phyloP scores from a whole-genome alignment of 345 rosid genomes.

The Eucalyptus victrix region DNA sequence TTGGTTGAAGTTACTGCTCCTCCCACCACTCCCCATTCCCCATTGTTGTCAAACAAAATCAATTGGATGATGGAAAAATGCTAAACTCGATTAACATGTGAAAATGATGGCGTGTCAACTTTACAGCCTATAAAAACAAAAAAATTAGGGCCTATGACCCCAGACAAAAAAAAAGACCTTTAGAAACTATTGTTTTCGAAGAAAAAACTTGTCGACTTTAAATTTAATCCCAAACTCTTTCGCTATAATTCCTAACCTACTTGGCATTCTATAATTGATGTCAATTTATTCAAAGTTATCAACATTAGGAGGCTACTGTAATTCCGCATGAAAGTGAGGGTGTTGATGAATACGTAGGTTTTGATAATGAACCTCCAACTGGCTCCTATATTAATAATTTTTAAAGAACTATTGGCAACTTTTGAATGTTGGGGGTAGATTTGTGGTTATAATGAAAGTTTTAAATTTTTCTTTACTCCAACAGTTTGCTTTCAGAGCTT shows the following conservation, averaged over 20 bases:
- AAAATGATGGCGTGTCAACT: background rate
- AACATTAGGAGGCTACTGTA: accelerated
- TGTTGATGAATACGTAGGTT: accelerated
- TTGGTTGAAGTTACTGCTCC: background rate
- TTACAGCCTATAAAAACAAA: background rate
- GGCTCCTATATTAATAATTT: background rate
- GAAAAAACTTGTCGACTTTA: no score
- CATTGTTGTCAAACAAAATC: background rate
- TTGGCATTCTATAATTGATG: accelerated
- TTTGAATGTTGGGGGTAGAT: accelerated
- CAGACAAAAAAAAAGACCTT: no score
- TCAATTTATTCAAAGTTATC: background rate
- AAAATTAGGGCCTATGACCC: no score
- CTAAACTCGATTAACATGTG: background rate
- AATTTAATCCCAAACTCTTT: background rate
- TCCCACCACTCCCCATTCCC: background rate
- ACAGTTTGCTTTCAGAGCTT: accelerated
- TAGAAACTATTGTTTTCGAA: accelerated
- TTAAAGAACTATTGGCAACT: background rate
- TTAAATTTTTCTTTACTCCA: background rate
- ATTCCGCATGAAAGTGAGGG: background rate
- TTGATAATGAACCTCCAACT: background rate
- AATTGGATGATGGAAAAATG: background rate
- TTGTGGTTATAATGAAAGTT: background rate
- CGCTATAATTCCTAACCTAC: accelerated